Conservation (phyloP, 192 early-diverging fungal species). For the Podila horticola region DNA sequence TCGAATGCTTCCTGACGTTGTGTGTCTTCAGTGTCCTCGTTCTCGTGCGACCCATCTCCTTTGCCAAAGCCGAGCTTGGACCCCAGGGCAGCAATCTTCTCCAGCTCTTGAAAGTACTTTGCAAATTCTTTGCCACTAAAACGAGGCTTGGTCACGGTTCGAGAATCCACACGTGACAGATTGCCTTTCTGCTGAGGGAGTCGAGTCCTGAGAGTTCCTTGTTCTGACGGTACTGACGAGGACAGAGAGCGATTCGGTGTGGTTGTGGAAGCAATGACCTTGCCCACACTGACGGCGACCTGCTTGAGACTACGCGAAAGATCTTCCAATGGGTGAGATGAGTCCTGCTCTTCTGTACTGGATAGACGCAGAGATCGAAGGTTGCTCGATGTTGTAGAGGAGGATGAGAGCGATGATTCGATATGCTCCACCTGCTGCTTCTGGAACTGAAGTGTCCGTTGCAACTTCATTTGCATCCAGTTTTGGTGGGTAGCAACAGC, state of each 20-base stretch:
- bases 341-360: neutral
- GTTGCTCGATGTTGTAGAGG: neutral
- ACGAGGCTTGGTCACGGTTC: neutral
- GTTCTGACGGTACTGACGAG: too few species aligned
- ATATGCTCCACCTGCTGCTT: constrained; percentile 41
- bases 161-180: neutral
- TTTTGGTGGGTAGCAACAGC: constrained; percentile 47
- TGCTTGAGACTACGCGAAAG: constrained; percentile 35
- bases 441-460: constrained; percentile 38
- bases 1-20: neutral
- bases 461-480: constrained; percentile 41
- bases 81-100: constrained; percentile 42
- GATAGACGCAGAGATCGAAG: neutral
- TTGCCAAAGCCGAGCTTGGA: constrained; percentile 27
- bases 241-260: neutral
- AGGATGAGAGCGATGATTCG: constrained; percentile 12
- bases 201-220: neutral
- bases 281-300: constrained; percentile 44
- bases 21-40: neutral
- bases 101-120: constrained; percentile 39
- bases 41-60: neutral
- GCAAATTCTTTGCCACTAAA: constrained; percentile 36
- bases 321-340: constrained; percentile 12
- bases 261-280: constrained; percentile 19
- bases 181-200: neutral